phyloP scores from a whole-genome alignment of 148 eudicot species.

The Nepenthes mirabilis region DNA sequence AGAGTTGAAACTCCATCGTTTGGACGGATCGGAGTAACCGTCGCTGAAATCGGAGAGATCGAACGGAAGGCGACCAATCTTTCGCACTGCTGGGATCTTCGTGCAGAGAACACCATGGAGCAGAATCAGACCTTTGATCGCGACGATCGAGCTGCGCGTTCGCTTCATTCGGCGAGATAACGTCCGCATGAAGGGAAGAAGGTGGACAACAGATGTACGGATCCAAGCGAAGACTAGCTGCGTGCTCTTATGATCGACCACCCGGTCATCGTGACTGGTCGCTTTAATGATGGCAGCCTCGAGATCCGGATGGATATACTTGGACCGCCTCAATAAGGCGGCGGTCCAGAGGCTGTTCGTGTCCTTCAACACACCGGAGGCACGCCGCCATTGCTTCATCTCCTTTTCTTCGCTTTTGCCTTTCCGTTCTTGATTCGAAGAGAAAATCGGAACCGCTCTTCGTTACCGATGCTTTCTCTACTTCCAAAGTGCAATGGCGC shows the following conservation, averaged over 20 bases:
- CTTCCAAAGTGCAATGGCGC: too few relatives aligned
- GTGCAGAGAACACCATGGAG: slow-evolving; percentile 53
- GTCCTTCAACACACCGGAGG: too few relatives aligned
- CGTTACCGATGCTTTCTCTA: too few relatives aligned
- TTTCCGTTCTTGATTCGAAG: too few relatives aligned
- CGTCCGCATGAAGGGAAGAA: slow-evolving; percentile 40
- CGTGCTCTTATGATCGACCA: slow-evolving; percentile 31
- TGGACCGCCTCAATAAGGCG: slow-evolving; percentile 17
- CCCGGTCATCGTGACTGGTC: slow-evolving; percentile 54
- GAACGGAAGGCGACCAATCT: slow-evolving; percentile 65
- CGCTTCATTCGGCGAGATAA: slow-evolving; percentile 34
- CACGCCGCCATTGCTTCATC: too few relatives aligned
- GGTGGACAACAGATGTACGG: slow-evolving; percentile 25
- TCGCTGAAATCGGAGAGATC: slow-evolving; percentile 44
- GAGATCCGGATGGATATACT: slow-evolving; percentile 43
- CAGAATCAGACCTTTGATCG: slow-evolving; percentile 55
- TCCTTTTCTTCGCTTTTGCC: too few relatives aligned
- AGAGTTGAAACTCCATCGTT: slow-evolving; percentile 12
- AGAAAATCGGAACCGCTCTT: too few relatives aligned
- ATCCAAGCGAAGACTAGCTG: slow-evolving; percentile 44
- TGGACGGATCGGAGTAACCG: background rate
- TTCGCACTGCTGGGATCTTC: slow-evolving; percentile 21
- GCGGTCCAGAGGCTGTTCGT: slow-evolving; percentile 10
- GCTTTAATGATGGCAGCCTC: slow-evolving; percentile 63
- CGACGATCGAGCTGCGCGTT: slow-evolving; percentile 54